Base-by-base conservation (phyloP, 2,329 filamentous ascomycete species). In the Grosmannia clavigera region DNA sequence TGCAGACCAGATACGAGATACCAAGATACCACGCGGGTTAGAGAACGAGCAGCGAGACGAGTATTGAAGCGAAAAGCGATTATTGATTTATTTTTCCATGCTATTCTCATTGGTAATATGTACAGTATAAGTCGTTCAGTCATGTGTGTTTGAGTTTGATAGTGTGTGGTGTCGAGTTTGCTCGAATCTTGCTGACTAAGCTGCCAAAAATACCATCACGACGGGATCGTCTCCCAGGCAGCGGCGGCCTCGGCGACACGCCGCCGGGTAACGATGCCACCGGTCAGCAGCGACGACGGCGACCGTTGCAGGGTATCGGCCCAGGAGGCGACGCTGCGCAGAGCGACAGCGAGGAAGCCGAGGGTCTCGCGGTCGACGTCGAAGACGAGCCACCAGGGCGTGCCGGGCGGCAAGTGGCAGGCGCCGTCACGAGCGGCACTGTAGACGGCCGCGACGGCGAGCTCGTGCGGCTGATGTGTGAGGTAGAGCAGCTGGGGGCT, bases 351-450 rank as follows among this genome's bases (percentile, higher is more conserved):
- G 61, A 97, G 73, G 66, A 97, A 97, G 0, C 94, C 94, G 43
- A 99, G 78, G 70, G 96, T 91, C 75, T 99, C 94, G 57, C 94
- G 80, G 67, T 96, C 92, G 9, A 94, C 89, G 72, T 99, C 94
- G 71, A 97, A 97, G 0, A 97, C 90, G 72, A 96, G 92, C 94
- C 94, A 99, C 94, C 94, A 99, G 64, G 90, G 86, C 55, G 82
- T 83, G 64, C 88, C 87, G 22, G 61, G 48, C 0, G 92, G 90
- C 73, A 96, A 79, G 70, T 89, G 91, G 14, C 88, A 82, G 0
- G 81, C 85, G 1, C 82, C 71, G 65, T 97, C 91, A 53, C 86
- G 81, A 0, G 90, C 88, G 0, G 92, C 89, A n/a, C 90, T 82
- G 70, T 97, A 99, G 38, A 96, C 87, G 1, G 92, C 90, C 1